Evolutionary conservation across 257 asterid species (phyloP).

Genomic region (Echites panduratus): DNA sequence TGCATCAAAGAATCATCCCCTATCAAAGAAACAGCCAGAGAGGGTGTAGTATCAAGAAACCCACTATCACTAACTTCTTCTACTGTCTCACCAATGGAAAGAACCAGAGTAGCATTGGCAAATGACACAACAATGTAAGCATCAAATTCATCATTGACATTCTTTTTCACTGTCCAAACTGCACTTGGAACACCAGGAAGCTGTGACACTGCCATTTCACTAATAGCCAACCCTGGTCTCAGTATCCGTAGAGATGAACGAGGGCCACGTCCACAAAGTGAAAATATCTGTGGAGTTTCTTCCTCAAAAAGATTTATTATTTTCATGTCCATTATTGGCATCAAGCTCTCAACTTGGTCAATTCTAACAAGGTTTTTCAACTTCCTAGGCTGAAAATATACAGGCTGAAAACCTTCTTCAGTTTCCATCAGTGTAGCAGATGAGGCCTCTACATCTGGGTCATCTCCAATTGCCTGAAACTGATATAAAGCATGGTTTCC

Average conservation of each 20-base stretch:
- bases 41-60: conserved; percentile 93
- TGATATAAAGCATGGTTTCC: conserved; percentile 97
- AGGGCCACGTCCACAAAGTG: conserved; percentile 97
- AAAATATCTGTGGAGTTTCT: conserved; percentile 90
- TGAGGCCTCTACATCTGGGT: conserved; percentile 93
- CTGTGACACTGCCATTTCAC: conserved; percentile 99
- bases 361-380: conserved; percentile 88
- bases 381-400: conserved; percentile 92
- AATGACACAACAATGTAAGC: conserved; percentile 97
- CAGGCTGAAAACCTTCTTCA: conserved; percentile 96
- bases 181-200: conserved; percentile 99
- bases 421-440: conserved; percentile 95
- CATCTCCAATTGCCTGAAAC: conserved; percentile 93
- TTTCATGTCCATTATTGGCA: conserved; percentile 97
- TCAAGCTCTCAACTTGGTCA: conserved; percentile 90
- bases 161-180: conserved; percentile 97
- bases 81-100: conserved; percentile 97
- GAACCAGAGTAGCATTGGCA: conserved; percentile 97
- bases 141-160: conserved; percentile 88
- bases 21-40: conserved; percentile 90
- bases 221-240: conserved; percentile 95
- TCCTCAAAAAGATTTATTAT: conserved; percentile 82
- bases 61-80: conserved; percentile 99
- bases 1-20: conserved; percentile 99
- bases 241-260: conserved; percentile 82